Evolutionary conservation across 2,329 filamentous ascomycete species (phyloP), one percentile per base, ranked within the genome.

Genomic region (Pestalotiopsis sp.): DNA sequence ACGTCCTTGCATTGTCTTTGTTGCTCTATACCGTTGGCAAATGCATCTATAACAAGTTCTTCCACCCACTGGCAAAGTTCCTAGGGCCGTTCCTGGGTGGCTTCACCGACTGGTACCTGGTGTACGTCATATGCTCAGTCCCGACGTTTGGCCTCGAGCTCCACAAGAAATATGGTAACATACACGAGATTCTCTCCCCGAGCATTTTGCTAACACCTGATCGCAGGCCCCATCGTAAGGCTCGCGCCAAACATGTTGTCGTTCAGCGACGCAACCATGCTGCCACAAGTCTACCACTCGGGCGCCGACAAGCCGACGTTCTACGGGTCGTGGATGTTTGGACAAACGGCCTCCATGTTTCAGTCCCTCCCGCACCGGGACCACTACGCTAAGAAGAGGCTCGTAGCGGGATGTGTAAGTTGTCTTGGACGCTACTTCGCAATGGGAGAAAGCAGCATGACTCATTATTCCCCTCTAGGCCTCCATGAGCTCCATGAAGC

Each of bases 251-350:
- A 66, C 38, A 23, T 58, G n/a, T 20, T 66, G 9, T 60, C 56
- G 2, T 66, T 66, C 31, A 66, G 64, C 64, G 64, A 66, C 58
- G 64, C 64, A 11, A 66, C 64, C 13, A 56, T 66, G 20, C 38
- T 66, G 14, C 56, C 49, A 11, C 64, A 41, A 25, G 49, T 66
- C 3, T 59, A 60, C 25, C 56, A 66, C 20, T 41, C 49, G 13
- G 56, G 41, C 41, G 64, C 56, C 23, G 64, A 66, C 39, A 66
- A 60, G 27, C 56, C 64, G 9, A 41, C 36, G 39, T 59, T 66
- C 12, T 66, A 60, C 38, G 27, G 25, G 14, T 66, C 56, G 52
- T 66, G 64, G 56, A 66, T 66, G 52, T 66, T 66, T 58, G 64
- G 49, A 23, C 56, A 66, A 13, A 66, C 64, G 52, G 52, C 64